Conservation (phyloP, 305 asterid species). For the Fraxinus ornus region DNA sequence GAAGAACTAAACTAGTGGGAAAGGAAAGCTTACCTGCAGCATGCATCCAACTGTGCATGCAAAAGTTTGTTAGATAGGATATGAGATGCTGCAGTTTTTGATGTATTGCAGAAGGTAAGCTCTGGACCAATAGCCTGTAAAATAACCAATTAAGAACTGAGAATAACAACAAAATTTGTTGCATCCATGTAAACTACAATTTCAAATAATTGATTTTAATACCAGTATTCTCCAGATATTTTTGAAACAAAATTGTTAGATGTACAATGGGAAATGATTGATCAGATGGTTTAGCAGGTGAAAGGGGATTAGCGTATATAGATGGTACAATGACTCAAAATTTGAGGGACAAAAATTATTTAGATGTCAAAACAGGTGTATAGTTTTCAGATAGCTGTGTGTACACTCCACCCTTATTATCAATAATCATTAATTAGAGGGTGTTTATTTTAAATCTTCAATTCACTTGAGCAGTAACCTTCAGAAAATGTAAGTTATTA, state of each 20-base stretch:
- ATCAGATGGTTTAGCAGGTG: background rate
- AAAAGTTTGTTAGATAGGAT: constrained; percentile 73
- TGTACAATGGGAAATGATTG: background rate
- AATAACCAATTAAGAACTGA: constrained; percentile 20
- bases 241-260: background rate
- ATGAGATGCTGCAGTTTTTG: constrained; percentile 59
- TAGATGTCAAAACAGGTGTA: background rate
- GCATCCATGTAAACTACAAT: background rate
- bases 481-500: background rate
- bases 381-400: background rate
- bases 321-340: background rate
- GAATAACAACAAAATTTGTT: constrained; percentile 11
- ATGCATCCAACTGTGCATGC: constrained; percentile 89
- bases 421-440: background rate
- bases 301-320: background rate
- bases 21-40: constrained; percentile 65
- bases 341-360: background rate
- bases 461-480: background rate
- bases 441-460: background rate
- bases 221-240: background rate
- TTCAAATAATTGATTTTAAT: background rate
- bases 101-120: constrained; percentile 83
- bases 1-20: constrained; percentile 17
- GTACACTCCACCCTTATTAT: background rate
- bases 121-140: constrained; percentile 94